phyloP scores from a whole-genome alignment of 306 rosid species.

The Trifolium dubium region DNA sequence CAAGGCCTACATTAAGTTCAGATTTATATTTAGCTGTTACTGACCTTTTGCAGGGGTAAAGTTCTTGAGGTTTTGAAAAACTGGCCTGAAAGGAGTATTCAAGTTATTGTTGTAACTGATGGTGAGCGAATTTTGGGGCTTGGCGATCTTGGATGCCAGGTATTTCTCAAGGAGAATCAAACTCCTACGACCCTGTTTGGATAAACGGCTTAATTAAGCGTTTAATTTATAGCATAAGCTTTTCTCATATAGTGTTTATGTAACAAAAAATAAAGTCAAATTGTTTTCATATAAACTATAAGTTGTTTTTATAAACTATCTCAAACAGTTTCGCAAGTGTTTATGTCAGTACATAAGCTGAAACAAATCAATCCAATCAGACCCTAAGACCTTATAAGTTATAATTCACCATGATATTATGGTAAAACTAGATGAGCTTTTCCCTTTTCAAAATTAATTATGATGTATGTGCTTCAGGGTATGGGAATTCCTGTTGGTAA shows the following conservation, averaged over 20 bases:
- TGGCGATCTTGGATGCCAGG: conserved; percentile 99
- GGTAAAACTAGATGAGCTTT: conserved; percentile 18
- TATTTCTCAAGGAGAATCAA: conserved; percentile 40
- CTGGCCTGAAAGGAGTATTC: conserved; percentile 89
- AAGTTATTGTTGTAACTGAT: conserved; percentile 92
- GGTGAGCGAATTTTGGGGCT: conserved; percentile 98
- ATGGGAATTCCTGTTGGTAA: conserved; percentile 99
- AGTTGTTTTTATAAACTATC: too few relatives aligned
- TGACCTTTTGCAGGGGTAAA: conserved; percentile 67
- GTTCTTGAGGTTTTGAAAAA: conserved; percentile 93
- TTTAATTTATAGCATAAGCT: background rate
- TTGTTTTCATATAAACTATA: too few relatives aligned
- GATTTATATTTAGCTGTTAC: conserved; percentile 15
- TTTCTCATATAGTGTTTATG: too few relatives aligned
- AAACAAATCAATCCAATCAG: too few relatives aligned
- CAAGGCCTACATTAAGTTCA: conserved; percentile 10
- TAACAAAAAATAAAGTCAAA: background rate
- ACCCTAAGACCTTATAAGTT: background rate
- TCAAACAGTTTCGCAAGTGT: too few relatives aligned
- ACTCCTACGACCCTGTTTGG: background rate
- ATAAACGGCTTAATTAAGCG: background rate
- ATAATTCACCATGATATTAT: conserved; percentile 32
- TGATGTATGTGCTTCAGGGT: conserved; percentile 68
- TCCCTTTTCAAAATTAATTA: background rate
- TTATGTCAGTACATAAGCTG: too few relatives aligned